Evolutionary conservation across 2,329 filamentous ascomycete species (phyloP).

Genomic region (Beauveria australis): DNA sequence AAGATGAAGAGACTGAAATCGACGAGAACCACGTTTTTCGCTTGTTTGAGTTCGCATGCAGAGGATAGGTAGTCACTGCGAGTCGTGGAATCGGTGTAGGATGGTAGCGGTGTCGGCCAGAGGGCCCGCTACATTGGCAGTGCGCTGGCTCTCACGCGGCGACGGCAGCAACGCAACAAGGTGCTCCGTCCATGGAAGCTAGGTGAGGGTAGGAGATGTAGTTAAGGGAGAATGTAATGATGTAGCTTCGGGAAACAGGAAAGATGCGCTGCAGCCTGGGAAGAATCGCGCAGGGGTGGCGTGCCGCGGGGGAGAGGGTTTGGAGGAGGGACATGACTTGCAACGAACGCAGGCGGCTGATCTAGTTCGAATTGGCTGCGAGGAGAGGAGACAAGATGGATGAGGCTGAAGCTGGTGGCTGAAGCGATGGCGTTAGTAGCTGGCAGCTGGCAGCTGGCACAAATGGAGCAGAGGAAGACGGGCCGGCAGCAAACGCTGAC

Average conservation of each 20-base stretch:
- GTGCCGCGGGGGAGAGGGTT: not conserved
- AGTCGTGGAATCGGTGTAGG: not conserved
- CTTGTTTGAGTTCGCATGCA: not conserved
- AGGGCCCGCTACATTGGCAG: not conserved
- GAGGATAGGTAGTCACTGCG: not conserved
- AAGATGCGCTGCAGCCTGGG: not conserved
- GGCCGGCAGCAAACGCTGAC: not conserved
- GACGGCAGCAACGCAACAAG: not conserved
- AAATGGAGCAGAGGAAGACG: not conserved
- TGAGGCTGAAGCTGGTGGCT: slow-evolving; percentile 6
- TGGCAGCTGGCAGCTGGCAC: not conserved
- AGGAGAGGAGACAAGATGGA: not conserved
- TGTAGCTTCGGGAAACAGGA: not conserved
- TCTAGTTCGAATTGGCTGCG: too few relatives aligned
- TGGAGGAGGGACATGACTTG: not conserved
- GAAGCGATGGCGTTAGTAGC: not conserved
- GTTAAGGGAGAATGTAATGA: not conserved
- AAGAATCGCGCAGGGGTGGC: not conserved
- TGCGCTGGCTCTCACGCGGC: not conserved
- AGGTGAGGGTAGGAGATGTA: not conserved
- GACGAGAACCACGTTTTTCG: not conserved
- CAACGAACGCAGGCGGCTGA: not conserved
- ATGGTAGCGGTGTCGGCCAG: not conserved
- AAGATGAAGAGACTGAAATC: not conserved
- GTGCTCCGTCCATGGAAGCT: not conserved